phyloP scores from a whole-genome alignment of 495 filamentous ascomycete species.

The Neurospora sp. region DNA sequence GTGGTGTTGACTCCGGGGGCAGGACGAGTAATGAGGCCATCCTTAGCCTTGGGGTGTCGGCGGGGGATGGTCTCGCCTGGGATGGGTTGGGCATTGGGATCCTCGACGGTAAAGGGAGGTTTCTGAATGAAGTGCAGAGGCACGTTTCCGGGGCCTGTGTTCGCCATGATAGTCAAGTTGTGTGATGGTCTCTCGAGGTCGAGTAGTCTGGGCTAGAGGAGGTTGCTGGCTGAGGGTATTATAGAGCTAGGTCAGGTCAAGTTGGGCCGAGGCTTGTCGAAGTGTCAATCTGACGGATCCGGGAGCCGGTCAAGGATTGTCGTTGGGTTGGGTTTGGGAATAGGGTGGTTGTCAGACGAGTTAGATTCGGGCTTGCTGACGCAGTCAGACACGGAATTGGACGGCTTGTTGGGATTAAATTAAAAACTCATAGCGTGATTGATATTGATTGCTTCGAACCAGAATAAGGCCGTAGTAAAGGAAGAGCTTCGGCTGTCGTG shows the following conservation, averaged over 20 bases:
- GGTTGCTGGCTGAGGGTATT: background rate
- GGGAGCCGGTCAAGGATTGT: background rate
- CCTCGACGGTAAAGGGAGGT: constrained; percentile 47
- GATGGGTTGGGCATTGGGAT: constrained; percentile 34
- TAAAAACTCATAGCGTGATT: background rate
- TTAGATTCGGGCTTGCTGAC: background rate
- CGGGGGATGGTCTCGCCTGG: constrained; percentile 55
- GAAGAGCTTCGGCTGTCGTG: background rate
- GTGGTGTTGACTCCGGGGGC: constrained; percentile 44
- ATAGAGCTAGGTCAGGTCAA: background rate
- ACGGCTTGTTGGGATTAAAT: background rate
- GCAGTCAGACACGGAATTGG: background rate
- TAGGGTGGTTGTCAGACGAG: too few relatives aligned
- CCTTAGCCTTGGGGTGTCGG: constrained; percentile 42
- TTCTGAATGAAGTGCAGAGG: constrained; percentile 36
- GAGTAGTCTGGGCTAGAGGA: background rate
- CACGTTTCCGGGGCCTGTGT: constrained; percentile 2
- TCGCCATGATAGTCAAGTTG: background rate
- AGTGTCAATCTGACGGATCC: background rate
- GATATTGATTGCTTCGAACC: background rate
- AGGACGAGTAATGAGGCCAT: constrained; percentile 41
- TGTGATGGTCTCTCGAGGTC: background rate
- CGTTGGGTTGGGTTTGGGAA: too few relatives aligned
- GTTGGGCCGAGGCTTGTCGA: background rate
- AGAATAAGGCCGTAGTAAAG: background rate